phyloP scores from a whole-genome alignment of 352 stramenopile species.

The Globisporangium rhizosaccharum region DNA sequence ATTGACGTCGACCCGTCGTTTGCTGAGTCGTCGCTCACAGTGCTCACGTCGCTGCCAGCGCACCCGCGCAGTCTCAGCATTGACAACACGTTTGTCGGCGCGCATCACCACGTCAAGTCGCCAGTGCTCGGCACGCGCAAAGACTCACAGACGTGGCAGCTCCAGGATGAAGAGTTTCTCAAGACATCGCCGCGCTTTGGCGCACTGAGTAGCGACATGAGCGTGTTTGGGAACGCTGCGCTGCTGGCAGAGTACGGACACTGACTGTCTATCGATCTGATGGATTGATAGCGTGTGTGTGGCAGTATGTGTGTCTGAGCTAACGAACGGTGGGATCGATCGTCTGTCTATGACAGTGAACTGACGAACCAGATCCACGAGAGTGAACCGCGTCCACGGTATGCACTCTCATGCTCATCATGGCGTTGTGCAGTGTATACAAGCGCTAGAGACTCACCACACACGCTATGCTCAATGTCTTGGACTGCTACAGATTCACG shows the following conservation, averaged over 20 bases:
- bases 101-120: conserved; percentile 45
- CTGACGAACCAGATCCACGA: conserved; percentile 15
- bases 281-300: not conserved
- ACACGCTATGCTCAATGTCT: no score
- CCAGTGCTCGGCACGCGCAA: conserved; percentile 52
- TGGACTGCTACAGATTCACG: conserved; percentile 18
- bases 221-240: conserved; percentile 5
- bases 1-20: conserved; percentile 34
- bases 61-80: conserved; percentile 40
- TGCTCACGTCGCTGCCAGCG: conserved; percentile 36
- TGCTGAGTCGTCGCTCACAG: conserved; percentile 36
- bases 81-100: conserved; percentile 26
- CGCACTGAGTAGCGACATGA: conserved; percentile 10
- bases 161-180: conserved; percentile 64
- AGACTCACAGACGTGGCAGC: conserved; percentile 60
- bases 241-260: conserved; percentile 8
- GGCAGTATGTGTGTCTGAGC: not conserved
- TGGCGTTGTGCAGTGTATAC: not conserved
- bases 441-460: not conserved
- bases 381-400: conserved; percentile 12
- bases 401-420: not conserved
- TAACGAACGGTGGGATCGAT: not conserved
- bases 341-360: conserved; percentile 1
- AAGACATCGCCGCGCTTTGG: conserved; percentile 48
- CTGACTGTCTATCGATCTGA: not conserved